Base-by-base conservation (phyloP, 164 flowering plant species). In the Aristolochia contorta region DNA sequence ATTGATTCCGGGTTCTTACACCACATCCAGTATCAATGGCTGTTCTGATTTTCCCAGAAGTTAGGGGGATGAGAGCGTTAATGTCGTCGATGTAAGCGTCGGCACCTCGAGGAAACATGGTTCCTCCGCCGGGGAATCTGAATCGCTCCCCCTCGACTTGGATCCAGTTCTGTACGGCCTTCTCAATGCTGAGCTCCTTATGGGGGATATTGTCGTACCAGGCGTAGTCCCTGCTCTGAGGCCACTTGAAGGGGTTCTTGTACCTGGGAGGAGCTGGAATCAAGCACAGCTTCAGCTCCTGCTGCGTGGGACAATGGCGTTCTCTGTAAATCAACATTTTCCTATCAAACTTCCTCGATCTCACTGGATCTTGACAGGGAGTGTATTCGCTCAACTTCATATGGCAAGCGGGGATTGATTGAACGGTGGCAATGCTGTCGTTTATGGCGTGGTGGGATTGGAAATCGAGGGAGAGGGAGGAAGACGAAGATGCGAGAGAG, bases 1-100 rank as follows among this genome's bases (percentile, higher is more conserved):
- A n/a, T 27, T 27, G 30, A 27, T 27, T 2, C 2, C 5, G 5
- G 12, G 53, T 51, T 62, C 90, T 78, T 78, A 92, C 98, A 27
- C 98, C 98, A 65, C 98, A 92, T 24, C 97, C 97, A 4, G 99
- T 93, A 67, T 93, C 99, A 48, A 93, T 69, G 12, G 99, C 99
- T 33, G 97, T 93, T 55, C 99, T 79, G 67, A 93, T 82, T 16
- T 54, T 63, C 54, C 99, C 99, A 50, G 50, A 68, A 14, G 80
- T 80, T 8, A 93, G 84, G 59, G 97, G 84, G 59, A 93, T 82
- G 58, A 90, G 93, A 52, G 71, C 65, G 57, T 69, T 75, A 9
- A 93, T 84, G 54, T 93, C 96, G 74, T 93, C 97, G 19, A 93
- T 90, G 52, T 93, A 93, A 16, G 91, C 94, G 75, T 86, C 96